These are phyloP conservation scores for Tulasnella sp. DNA, from an alignment of 768 basidiomycete genomes.

Conservation along the genomic window DNA sequence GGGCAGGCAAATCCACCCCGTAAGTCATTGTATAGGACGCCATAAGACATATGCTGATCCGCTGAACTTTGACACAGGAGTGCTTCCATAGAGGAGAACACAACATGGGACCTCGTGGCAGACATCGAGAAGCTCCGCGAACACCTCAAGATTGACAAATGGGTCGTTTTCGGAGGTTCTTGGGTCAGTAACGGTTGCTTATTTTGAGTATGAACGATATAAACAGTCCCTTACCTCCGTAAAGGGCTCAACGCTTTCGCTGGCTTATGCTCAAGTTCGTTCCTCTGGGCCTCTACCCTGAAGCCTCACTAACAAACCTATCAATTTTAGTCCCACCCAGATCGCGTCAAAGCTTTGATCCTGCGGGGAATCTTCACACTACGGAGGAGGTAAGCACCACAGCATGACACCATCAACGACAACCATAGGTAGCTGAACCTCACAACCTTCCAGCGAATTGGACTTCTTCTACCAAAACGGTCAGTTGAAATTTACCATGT, in stretches of 20 bases:
- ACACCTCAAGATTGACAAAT: slow-evolving; percentile 64
- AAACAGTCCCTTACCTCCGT: background rate
- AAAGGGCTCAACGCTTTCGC: slow-evolving; percentile 70
- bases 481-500: background rate
- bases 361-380: slow-evolving; percentile 81
- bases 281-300: background rate
- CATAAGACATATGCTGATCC: background rate
- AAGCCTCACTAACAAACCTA: background rate
- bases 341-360: slow-evolving; percentile 64
- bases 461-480: slow-evolving; percentile 90
- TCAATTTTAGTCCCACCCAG: slow-evolving; percentile 53
- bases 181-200: slow-evolving; percentile 44
- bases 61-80: slow-evolving; percentile 32
- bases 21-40: slow-evolving; percentile 28
- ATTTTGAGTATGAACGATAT: too few relatives aligned
- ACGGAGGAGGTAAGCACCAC: slow-evolving; percentile 45
- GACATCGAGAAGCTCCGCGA: slow-evolving; percentile 77
- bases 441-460: slow-evolving; percentile 43
- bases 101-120: slow-evolving; percentile 85
- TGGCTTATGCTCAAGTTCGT: slow-evolving; percentile 72
- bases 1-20: slow-evolving; percentile 81
- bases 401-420: background rate
- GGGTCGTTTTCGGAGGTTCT: slow-evolving; percentile 92
- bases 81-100: slow-evolving; percentile 74
- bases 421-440: background rate